Base-by-base conservation (phyloP, 2,329 filamentous ascomycete genomes). In the Aureobasidium lini region DNA sequence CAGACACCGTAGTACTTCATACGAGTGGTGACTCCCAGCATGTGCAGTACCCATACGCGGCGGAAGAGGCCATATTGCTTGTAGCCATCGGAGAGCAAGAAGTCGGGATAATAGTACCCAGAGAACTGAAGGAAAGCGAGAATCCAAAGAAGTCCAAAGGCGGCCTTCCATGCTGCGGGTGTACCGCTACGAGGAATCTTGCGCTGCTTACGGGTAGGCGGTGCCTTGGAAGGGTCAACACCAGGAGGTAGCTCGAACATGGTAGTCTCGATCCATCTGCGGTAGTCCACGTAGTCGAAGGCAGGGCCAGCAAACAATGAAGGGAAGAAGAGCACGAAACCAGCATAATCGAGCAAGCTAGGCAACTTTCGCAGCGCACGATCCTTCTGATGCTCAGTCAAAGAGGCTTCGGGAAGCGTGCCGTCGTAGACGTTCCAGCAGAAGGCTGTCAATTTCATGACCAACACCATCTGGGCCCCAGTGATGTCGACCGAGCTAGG, bases 361-460 rank as follows among this genome's bases (percentile, higher is more conserved):
- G 95, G 95, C 59, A 99, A 79, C 47, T 89, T 75, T 57, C 79
- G 80, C 43, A 99, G 81, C 48, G 88, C 88, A 32, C 89, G 85
- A 64, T 92, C 88, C 69, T 87, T 92, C 72, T 99, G 94, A 47
- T 88, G 84, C 52, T 94, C 89, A 0, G 89, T 89, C n/a, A 99
- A 82, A 60, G 92, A 84, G 44, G 87, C 81, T 16, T 87, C 84
- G 3, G 90, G 85, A 18, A 95, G 80, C 61, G 87, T 85, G 18
- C 94, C 95, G 72, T 99, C 94, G 68, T 94, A 91, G 8, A 97
- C 87, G 70, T 97, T 97, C 94, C 94, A 99, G 76, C 90, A 95
- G 70, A 99, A 99, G 5, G 93, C 89, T 23, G 86, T 90, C 37
- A 99, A 84, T 71, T 99, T 99, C 90, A 99, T 99, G 63, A 97